These are phyloP conservation scores for Datisca glomerata DNA, from an alignment of 306 rosid species.

Conservation along the genomic window DNA sequence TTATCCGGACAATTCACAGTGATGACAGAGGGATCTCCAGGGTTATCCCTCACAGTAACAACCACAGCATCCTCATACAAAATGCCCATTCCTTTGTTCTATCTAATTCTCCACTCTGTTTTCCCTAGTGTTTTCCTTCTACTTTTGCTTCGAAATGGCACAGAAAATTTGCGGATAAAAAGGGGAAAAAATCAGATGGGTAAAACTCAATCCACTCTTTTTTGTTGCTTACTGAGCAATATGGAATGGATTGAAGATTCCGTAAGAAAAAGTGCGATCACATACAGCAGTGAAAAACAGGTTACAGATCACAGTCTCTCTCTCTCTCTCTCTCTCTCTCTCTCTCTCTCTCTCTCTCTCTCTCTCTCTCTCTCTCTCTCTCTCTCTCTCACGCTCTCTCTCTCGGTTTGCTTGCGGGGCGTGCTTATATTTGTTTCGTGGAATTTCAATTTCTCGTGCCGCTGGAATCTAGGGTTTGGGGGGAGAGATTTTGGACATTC, in stretches of 20 bases:
- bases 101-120: background rate
- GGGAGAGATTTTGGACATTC: background rate
- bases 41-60: conserved; percentile 21
- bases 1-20: conserved; percentile 53
- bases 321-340: background rate
- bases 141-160: background rate
- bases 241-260: conserved; percentile 12
- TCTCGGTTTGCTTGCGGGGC: too few species aligned
- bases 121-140: conserved; percentile 7
- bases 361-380: background rate
- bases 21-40: conserved; percentile 36
- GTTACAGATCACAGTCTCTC: background rate
- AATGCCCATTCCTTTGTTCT: conserved; percentile 20
- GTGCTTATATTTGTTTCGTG: background rate
- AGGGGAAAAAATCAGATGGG: background rate
- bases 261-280: background rate
- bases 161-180: too few species aligned
- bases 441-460: conserved; percentile 10
- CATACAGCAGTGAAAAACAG: background rate
- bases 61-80: conserved; percentile 36
- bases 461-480: background rate
- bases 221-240: background rate
- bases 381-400: too few species aligned
- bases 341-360: background rate
- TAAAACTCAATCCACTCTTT: background rate